phyloP scores from a whole-genome alignment of 345 rosid species.

The Melaleuca alternifolia region DNA sequence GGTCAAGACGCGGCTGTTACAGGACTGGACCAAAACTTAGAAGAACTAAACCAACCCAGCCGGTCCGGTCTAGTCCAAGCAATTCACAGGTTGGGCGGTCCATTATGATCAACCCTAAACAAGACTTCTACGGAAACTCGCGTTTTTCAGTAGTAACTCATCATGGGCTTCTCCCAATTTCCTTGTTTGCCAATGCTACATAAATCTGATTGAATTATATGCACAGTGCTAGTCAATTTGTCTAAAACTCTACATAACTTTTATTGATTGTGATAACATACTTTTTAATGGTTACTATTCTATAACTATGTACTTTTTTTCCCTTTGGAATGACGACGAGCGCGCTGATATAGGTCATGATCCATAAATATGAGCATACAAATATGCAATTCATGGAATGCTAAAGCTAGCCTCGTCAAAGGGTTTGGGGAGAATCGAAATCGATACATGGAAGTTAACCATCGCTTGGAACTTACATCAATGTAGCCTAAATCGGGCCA shows the following conservation, averaged over 20 bases:
- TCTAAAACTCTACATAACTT: not conserved
- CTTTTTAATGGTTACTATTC: not conserved
- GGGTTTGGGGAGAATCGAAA: not conserved
- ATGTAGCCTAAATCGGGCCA: not conserved
- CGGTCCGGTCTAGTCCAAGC: too few relatives aligned
- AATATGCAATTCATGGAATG: not conserved
- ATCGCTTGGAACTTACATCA: too few relatives aligned
- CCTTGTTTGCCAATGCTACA: not conserved
- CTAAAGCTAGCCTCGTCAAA: not conserved
- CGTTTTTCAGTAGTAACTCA: too few relatives aligned
- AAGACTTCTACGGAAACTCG: too few relatives aligned
- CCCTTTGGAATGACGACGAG: not conserved
- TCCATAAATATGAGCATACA: not conserved
- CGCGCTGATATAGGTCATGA: not conserved
- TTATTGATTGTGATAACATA: not conserved
- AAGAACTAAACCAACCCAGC: too few relatives aligned
- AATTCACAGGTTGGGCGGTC: too few relatives aligned
- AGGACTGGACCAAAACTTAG: too few relatives aligned
- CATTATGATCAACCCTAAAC: too few relatives aligned
- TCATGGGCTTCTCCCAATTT: not conserved
- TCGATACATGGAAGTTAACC: too few relatives aligned
- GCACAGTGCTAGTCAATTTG: not conserved
- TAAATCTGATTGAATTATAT: not conserved
- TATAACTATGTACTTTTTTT: rapidly evolving
- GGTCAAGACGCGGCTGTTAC: too few relatives aligned